Base-by-base conservation (phyloP, 805 yeast genomes). In the Barnettozyma sucrosica region DNA sequence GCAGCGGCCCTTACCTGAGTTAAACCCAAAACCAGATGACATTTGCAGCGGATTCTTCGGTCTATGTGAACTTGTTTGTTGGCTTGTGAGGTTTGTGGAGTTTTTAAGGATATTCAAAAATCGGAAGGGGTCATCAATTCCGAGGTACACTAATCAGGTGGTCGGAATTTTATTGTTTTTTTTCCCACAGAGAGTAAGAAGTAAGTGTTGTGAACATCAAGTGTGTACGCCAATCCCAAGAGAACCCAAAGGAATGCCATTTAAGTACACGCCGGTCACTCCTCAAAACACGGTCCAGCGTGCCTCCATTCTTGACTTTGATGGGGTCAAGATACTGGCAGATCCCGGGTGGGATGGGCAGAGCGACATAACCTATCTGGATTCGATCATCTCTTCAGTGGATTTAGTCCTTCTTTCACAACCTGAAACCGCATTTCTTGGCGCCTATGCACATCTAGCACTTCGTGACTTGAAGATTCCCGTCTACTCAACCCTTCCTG, bases 401-500 rank as follows among this genome's bases (percentile, higher is more conserved):
- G 89, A 89, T 55, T 64, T 85, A 19, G 77, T 93, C 2, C 63
- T 93, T 2, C 66, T 93, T n/a, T 89, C 97, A 2, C 98, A 93
- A 55, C 83, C 97, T 1, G 82, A 96, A 0, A 71, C 82, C 1
- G 81, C 83, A 42, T 89, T 81, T 59, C 56, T 88, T 2, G 93
- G 97, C 21, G 95, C 96, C 0, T 89, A 77, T 61, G 80, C 85
- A 0, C 68, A 81, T 36, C 63, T 93, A 23, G 78, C 87, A 53
- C 81, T 78, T 52, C 79, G 83, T 24, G 66, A 68, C 5, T 74
- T 88, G 21, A 70, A 78, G 32, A 77, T 90, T 21, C 89, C 89
- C 2, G 84, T 85, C 0, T 93, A 85, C 62, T 80, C 97, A 0
- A 92, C 99, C 0, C 66, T 89, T n/a, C 98, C 99, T 0, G 85